Evolutionary conservation across 345 rosid genomes (phyloP).

Genomic region (Iberis pinnata): DNA sequence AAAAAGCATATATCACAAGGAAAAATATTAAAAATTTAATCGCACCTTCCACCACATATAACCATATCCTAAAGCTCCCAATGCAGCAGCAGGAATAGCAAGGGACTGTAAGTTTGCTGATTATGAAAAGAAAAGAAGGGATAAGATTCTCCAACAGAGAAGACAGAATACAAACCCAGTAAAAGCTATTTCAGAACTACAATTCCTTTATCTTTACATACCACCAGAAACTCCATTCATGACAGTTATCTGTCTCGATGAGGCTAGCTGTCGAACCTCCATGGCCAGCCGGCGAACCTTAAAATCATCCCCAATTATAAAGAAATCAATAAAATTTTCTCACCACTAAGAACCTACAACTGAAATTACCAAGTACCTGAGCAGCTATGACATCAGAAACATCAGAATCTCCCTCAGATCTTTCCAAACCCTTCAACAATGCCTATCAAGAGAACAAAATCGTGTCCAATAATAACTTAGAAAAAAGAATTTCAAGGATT

Average conservation of each 20-base stretch:
- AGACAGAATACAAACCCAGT: too few relatives aligned
- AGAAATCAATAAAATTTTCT: too few relatives aligned
- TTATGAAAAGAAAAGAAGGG: too few relatives aligned
- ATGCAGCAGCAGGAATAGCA: slow-evolving; percentile 66
- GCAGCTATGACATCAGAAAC: slow-evolving; percentile 50
- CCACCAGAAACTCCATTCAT: slow-evolving; percentile 62
- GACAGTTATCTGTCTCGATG: slow-evolving; percentile 66
- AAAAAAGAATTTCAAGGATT: too few relatives aligned
- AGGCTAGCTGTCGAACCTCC: slow-evolving; percentile 61
- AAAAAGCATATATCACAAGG: neutral
- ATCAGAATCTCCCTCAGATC: slow-evolving; percentile 52
- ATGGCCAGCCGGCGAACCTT: too few relatives aligned
- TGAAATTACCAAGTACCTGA: slow-evolving; percentile 68
- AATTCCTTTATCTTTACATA: too few relatives aligned
- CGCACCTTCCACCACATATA: slow-evolving; percentile 99
- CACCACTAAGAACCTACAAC: too few relatives aligned
- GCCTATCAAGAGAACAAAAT: slow-evolving; percentile 12
- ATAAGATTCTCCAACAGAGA: too few relatives aligned
- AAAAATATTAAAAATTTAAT: too few relatives aligned
- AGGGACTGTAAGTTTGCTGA: slow-evolving; percentile 35
- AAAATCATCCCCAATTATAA: too few relatives aligned
- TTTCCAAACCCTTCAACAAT: slow-evolving; percentile 54
- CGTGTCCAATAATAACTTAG: neutral
- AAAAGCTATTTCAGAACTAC: too few relatives aligned
- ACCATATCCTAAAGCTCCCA: slow-evolving; percentile 92